Evolutionary conservation across 768 basidiomycete species (phyloP).

Genomic region (Boletus sp.): DNA sequence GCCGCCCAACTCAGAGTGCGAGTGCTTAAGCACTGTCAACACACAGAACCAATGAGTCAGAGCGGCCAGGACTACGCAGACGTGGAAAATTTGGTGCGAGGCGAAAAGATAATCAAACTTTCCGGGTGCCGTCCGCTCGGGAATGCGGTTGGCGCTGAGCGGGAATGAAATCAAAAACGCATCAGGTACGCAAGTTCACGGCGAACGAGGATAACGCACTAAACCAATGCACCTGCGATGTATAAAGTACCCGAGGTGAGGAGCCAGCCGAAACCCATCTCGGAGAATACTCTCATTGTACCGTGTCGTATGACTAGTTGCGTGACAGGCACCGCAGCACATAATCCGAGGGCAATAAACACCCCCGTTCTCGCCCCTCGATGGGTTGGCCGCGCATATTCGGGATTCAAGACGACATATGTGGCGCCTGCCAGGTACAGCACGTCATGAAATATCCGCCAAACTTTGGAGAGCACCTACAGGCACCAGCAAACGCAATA

Average conservation of each 20-base stretch:
- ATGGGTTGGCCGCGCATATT: constrained; percentile 73
- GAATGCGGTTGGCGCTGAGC: constrained; percentile 77
- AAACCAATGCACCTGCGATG: constrained; percentile 75
- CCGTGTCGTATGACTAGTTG: constrained; percentile 67
- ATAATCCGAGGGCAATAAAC: constrained; percentile 77
- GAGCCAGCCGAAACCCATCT: constrained; percentile 74
- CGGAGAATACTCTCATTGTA: constrained; percentile 46
- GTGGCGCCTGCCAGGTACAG: constrained; percentile 48
- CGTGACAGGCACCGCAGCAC: constrained; percentile 63
- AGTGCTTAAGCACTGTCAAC: constrained; percentile 55
- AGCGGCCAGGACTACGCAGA: constrained; percentile 72
- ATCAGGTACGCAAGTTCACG: constrained; percentile 26
- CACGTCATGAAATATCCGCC: background rate
- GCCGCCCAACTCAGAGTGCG: constrained; percentile 40
- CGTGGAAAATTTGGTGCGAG: constrained; percentile 90
- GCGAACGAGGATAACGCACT: constrained; percentile 54
- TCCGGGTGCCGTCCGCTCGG: constrained; percentile 73
- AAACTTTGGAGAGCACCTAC: constrained; percentile 40
- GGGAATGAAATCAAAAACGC: constrained; percentile 33
- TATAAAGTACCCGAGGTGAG: constrained; percentile 70
- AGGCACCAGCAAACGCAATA: constrained; percentile 53
- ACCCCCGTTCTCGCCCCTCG: constrained; percentile 73
- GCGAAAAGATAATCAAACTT: constrained; percentile 76
- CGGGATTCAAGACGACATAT: constrained; percentile 76
- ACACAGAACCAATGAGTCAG: constrained; percentile 63